These are phyloP conservation scores for Microbotryomycetes sp. DNA, from an alignment of 1,284 basidiomycete species.

Conservation along the genomic window DNA sequence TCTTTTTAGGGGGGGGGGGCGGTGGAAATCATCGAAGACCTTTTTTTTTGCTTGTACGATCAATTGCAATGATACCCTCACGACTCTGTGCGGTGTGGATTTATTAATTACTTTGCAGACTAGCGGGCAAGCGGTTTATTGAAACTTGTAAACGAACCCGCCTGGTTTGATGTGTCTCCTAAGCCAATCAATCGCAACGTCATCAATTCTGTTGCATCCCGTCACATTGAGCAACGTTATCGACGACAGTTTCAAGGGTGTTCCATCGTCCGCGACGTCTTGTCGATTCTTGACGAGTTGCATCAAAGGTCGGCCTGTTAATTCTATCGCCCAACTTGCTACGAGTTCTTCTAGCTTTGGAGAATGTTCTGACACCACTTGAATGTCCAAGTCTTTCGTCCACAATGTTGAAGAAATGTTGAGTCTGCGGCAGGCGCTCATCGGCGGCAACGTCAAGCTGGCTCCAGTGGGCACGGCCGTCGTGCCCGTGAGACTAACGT, in stretches of 20 bases:
- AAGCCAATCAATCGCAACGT: slow-evolving; percentile 25
- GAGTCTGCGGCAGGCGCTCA: slow-evolving; percentile 2
- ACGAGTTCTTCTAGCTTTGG: slow-evolving; percentile 9
- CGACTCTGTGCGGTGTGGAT: neutral
- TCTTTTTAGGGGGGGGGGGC: too few relatives aligned
- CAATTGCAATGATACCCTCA: too few relatives aligned
- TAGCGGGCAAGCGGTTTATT: too few relatives aligned
- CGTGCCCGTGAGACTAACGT: slow-evolving; percentile 8
- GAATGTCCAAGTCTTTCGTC: slow-evolving; percentile 14
- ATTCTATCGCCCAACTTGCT: slow-evolving; percentile 4
- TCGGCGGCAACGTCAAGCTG: slow-evolving; percentile 5
- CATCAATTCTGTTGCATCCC: slow-evolving; percentile 22
- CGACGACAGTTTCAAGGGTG: neutral
- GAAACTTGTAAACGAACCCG: slow-evolving; percentile 14
- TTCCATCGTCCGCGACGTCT: neutral
- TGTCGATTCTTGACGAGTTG: slow-evolving; percentile 15
- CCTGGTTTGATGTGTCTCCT: slow-evolving; percentile 14
- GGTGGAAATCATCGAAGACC: too few relatives aligned
- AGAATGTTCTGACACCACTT: neutral
- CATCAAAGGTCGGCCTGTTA: slow-evolving; percentile 22
- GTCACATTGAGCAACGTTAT: slow-evolving; percentile 10
- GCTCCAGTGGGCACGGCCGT: slow-evolving; percentile 2
- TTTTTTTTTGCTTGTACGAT: too few relatives aligned
- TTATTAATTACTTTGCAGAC: too few relatives aligned
- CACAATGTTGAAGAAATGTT: slow-evolving; percentile 18